These are phyloP conservation scores for Cladobotryum mycophilum DNA, from an alignment of 2,329 filamentous ascomycete species.

Conservation along the genomic window DNA sequence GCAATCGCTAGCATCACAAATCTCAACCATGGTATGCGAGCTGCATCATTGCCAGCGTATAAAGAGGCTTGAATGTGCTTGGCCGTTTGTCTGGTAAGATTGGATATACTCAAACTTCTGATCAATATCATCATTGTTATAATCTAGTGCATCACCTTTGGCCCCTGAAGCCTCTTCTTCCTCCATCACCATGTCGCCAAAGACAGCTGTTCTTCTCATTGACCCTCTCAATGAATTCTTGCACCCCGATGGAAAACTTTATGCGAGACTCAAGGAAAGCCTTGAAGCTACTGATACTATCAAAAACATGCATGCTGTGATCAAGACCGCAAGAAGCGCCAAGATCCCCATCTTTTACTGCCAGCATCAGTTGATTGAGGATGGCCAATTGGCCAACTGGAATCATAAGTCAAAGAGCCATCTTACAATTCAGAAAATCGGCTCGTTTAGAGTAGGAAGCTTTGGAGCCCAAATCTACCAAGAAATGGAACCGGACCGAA, in stretches of 20 bases:
- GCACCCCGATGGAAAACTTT: constrained; percentile 14
- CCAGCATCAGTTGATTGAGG: constrained; percentile 11
- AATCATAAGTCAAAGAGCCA: constrained; percentile 10
- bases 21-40: no score
- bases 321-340: constrained; percentile 4
- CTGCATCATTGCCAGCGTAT: no score
- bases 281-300: constrained; percentile 8
- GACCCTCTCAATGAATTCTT: constrained; percentile 17
- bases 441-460: constrained; percentile 9
- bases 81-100: no score
- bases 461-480: constrained; percentile 15
- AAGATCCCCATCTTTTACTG: constrained; percentile 14
- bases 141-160: no score
- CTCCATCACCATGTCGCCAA: neutral
- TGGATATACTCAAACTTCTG: no score
- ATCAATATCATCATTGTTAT: no score
- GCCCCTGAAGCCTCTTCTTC: no score
- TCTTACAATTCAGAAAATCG: neutral
- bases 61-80: no score
- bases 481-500: constrained; percentile 13
- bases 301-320: constrained; percentile 8
- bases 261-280: constrained; percentile 2
- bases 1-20: no score
- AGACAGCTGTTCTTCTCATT: constrained; percentile 13
- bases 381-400: constrained; percentile 10